Evolutionary conservation across 2,329 filamentous ascomycete genomes (phyloP), one percentile per base, ranked within the genome.

Genomic region (Gremmenia infestans): DNA sequence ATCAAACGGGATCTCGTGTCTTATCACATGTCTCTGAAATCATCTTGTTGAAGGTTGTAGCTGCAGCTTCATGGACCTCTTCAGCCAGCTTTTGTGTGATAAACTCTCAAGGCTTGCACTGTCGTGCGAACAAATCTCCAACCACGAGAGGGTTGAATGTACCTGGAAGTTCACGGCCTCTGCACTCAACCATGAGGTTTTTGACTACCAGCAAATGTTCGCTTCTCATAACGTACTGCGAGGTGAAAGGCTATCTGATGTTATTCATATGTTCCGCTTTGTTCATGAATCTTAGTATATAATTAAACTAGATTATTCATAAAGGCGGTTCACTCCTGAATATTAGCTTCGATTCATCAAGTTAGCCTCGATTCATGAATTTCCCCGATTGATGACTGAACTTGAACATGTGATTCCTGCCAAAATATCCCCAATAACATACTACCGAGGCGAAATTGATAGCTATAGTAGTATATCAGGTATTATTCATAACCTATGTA

Each of bases 101-200:
- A 14, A 45, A 22, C 49, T 28, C 50, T 57, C 59, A 61, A 12
- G 54, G 57, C 17, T 23, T 35, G 19, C 51, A 56, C 14, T 61
- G 55, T 19, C 51, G 35, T 19, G 52, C 49, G n/a, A 61, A 61
- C 25, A 61, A 53, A 19, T 61, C 54, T 17, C 59, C 56, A 43
- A 61, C 57, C 19, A 61, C 46, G 52, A 58, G 47, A 45, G 56
- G 56, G n/a, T 54, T 58, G 52, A 52, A 55, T 4, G 48, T 54
- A 4, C 56, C 56, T 5, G 50, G 56, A 1, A 58, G 25, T 35
- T 58, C 56, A 23, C 53, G 49, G 6, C 56, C 53, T 28, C 53
- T 50, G 25, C 37, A 50, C 17, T 52, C 49, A 1, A 15, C 22
- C 50, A 58, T 42, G 17, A 53, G 45, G 6, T 42, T 15, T 25